A percentile compares a stretch with the other conserved stretches of the same genome.
phyloP scores from a whole-genome alignment of 2,329 filamentous ascomycete genomes.

The Raffaelea arxii region DNA sequence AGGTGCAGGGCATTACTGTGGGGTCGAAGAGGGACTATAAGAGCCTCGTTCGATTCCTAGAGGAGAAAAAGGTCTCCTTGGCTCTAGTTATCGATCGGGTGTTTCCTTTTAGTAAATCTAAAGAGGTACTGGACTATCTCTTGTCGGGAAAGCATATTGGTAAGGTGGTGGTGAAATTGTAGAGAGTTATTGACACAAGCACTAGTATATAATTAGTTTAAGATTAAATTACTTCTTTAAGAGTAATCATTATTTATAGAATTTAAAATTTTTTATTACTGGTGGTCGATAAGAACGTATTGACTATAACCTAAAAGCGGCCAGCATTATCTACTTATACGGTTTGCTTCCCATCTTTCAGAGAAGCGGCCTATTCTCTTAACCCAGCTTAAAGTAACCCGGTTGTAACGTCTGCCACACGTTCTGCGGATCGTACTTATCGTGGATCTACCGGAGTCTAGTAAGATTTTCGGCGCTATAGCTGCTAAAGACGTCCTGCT shows the following conservation, averaged over 20 bases:
- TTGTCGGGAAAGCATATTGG: conserved; percentile 10
- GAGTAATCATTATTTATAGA: too few species aligned
- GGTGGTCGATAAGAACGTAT: too few species aligned
- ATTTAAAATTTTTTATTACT: too few species aligned
- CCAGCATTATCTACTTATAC: too few species aligned
- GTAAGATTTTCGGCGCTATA: conserved; percentile 28
- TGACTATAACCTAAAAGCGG: too few species aligned
- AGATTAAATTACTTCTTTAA: too few species aligned
- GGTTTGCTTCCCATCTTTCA: too few species aligned
- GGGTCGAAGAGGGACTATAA: conserved; percentile 11
- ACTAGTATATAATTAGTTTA: too few species aligned
- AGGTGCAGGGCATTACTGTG: conserved; percentile 10
- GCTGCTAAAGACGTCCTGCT: conserved; percentile 26
- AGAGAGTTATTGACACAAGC: too few species aligned
- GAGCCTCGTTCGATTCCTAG: conserved; percentile 9
- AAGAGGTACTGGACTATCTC: conserved; percentile 9
- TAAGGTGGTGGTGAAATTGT: conserved; percentile 8
- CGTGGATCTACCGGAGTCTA: conserved; percentile 18
- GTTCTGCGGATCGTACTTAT: conserved; percentile 22
- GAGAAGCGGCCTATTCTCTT: too few species aligned
- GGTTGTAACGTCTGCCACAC: conserved; percentile 24
- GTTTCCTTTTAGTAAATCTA: conserved; percentile 6
- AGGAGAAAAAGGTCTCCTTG: conserved; percentile 7
- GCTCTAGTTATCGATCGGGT: conserved; percentile 6
- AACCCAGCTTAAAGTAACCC: conserved; percentile 17